Evolutionary conservation across 129 eudicot species (phyloP).

Genomic region (Flaveria trinervia): DNA sequence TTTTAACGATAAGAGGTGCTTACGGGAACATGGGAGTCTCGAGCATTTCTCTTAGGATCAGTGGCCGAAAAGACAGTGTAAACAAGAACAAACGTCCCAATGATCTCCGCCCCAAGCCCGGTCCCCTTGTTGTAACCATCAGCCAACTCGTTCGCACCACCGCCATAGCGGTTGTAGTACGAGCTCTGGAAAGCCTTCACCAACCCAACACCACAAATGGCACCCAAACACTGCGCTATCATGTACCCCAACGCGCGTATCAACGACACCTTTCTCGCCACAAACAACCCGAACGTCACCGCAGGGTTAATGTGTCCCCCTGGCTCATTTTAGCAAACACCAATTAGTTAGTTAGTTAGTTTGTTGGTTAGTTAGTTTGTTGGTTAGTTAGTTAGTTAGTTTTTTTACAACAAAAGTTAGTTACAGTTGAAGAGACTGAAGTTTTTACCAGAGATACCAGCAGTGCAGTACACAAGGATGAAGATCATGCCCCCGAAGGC

Average conservation of each 20-base stretch:
- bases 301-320: slow-evolving; percentile 20
- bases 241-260: slow-evolving; percentile 10
- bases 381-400: too few species aligned
- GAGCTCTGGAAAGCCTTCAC: slow-evolving; percentile 22
- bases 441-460: slow-evolving; percentile 75
- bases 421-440: neutral
- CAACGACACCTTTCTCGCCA: slow-evolving; percentile 23
- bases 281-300: slow-evolving; percentile 10
- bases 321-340: slow-evolving; percentile 20
- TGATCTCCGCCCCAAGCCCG: slow-evolving; percentile 15
- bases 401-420: neutral
- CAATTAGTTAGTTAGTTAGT: neutral
- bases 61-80: slow-evolving; percentile 55
- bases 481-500: slow-evolving; percentile 92
- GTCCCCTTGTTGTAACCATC: slow-evolving; percentile 25
- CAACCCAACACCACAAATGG: slow-evolving; percentile 22
- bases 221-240: slow-evolving; percentile 19
- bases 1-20: neutral
- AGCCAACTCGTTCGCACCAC: slow-evolving; percentile 18
- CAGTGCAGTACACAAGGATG: slow-evolving; percentile 91
- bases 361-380: too few species aligned
- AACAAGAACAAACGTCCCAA: slow-evolving; percentile 19
- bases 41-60: slow-evolving; percentile 71
- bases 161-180: slow-evolving; percentile 14
- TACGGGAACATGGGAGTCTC: slow-evolving; percentile 86